Evolutionary conservation across 2,329 filamentous ascomycete genomes (phyloP).

Genomic region (Plectosphaerella sp.): DNA sequence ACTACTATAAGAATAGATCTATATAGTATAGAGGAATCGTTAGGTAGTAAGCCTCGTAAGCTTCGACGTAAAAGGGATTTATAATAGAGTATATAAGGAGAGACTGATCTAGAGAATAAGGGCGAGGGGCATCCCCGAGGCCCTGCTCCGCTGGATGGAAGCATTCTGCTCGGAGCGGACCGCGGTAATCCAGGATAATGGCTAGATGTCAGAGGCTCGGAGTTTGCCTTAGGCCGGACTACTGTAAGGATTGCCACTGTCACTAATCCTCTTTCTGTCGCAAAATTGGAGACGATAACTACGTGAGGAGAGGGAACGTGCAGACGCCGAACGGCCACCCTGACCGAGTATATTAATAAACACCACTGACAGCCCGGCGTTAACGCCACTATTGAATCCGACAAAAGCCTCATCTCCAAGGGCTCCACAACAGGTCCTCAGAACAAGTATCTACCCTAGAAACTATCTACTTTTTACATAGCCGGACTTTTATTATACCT

Average conservation of each 20-base stretch:
- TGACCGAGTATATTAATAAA: conserved; percentile 23
- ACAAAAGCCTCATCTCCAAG: conserved; percentile 17
- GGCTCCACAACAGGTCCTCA: conserved; percentile 22
- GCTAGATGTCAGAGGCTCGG: conserved; percentile 10
- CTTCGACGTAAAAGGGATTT: conserved; percentile 35
- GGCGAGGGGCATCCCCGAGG: conserved; percentile 15
- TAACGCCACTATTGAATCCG: conserved; percentile 17
- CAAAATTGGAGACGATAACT: too few relatives aligned
- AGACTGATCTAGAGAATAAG: conserved; percentile 14
- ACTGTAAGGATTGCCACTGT: conserved; percentile 27
- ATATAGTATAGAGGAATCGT: too few relatives aligned
- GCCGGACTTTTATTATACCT: conserved; percentile 19
- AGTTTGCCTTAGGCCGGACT: conserved; percentile 17
- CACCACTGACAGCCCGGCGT: conserved; percentile 20
- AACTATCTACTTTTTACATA: conserved; percentile 22
- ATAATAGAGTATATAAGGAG: conserved; percentile 31
- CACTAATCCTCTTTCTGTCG: conserved; percentile 27
- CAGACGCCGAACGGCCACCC: not conserved
- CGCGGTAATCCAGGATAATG: conserved; percentile 15
- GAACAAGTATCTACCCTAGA: conserved; percentile 21
- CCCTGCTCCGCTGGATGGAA: conserved; percentile 12
- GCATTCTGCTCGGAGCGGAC: conserved; percentile 18
- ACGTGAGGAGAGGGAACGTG: too few relatives aligned
- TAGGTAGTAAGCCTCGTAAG: conserved; percentile 27
- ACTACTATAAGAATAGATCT: too few relatives aligned